A percentile compares a stretch with the other conserved stretches of the same genome.
phyloP scores from a whole-genome alignment of 495 filamentous ascomycete species.

The Neurospora sp. region DNA sequence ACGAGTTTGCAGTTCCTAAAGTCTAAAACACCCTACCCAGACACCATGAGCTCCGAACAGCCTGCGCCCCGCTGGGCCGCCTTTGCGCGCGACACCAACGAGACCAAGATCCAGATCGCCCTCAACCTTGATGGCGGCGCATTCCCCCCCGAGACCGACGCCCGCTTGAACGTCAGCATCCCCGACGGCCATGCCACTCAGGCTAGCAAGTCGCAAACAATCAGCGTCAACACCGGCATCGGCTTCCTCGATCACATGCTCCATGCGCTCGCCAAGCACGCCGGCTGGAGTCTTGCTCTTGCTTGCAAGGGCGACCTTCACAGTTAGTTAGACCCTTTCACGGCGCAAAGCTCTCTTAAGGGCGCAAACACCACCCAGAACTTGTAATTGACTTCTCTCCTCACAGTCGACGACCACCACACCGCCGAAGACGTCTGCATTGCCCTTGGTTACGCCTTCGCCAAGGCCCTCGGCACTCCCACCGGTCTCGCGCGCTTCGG shows the following conservation, averaged over 20 bases:
- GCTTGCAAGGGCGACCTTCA: slow-evolving; percentile 79
- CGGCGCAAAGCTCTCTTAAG: neutral
- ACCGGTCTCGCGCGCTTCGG: slow-evolving; percentile 84
- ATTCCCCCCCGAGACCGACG: slow-evolving; percentile 51
- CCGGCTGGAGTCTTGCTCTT: slow-evolving; percentile 79
- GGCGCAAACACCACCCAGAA: neutral
- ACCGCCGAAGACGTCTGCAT: slow-evolving; percentile 94
- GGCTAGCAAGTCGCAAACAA: slow-evolving; percentile 66
- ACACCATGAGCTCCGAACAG: slow-evolving; percentile 27
- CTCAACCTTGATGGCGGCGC: slow-evolving; percentile 84
- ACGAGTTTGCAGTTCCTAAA: neutral
- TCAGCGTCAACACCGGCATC: slow-evolving; percentile 84
- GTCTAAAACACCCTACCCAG: neutral
- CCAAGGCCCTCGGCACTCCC: slow-evolving; percentile 59
- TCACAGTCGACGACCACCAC: slow-evolving; percentile 92
- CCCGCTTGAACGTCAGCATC: slow-evolving; percentile 21
- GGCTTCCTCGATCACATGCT: slow-evolving; percentile 99
- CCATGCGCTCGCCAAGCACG: slow-evolving; percentile 90
- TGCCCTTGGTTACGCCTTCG: slow-evolving; percentile 79
- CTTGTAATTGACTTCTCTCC: neutral
- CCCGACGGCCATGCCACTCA: slow-evolving; percentile 67
- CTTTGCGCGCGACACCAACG: slow-evolving; percentile 81
- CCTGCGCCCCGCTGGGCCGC: slow-evolving; percentile 52
- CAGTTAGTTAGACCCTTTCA: slow-evolving; percentile 46
- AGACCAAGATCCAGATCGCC: slow-evolving; percentile 90